Conservation (phyloP, 2,329 filamentous ascomycete genomes). For the Byssothecium circinans region DNA sequence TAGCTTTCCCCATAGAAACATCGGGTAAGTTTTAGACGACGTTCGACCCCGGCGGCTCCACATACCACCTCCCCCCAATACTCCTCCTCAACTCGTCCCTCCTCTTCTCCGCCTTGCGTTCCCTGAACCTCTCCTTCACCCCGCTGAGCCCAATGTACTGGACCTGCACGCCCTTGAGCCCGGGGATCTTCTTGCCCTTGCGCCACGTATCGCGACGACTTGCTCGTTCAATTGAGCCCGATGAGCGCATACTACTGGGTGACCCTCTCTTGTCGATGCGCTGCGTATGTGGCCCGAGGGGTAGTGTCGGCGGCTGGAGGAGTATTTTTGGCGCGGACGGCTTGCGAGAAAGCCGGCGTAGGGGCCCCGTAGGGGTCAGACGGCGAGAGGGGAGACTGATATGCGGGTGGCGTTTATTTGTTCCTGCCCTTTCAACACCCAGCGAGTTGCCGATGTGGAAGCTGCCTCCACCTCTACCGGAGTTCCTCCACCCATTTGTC, state of each 20-base stretch:
- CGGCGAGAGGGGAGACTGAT: constrained; percentile 27
- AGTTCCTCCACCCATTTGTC: constrained; percentile 44
- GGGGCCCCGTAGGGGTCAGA: constrained; percentile 5
- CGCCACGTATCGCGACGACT: constrained; percentile 28
- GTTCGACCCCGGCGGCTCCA: constrained; percentile 19
- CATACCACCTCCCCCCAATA: constrained; percentile 53
- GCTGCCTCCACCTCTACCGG: constrained; percentile 32
- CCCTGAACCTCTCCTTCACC: constrained; percentile 52
- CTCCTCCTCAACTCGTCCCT: constrained; percentile 57
- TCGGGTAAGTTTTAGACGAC: not conserved
- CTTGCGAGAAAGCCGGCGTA: constrained; percentile 1
- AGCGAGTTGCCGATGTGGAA: constrained; percentile 59
- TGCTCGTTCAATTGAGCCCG: constrained; percentile 12
- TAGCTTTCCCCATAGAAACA: too few relatives aligned
- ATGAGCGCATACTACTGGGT: constrained; percentile 20
- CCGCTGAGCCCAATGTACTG: constrained; percentile 55
- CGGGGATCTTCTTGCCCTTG: constrained; percentile 42
- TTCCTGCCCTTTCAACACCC: constrained; percentile 53
- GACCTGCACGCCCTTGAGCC: constrained; percentile 50
- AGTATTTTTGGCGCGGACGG: constrained; percentile 26
- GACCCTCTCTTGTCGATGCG: constrained; percentile 27
- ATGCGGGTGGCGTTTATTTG: constrained; percentile 33
- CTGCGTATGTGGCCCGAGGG: constrained; percentile 17
- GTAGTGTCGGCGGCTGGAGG: constrained; percentile 29
- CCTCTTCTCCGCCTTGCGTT: constrained; percentile 54